Conservation (phyloP, 169 alveolate species). For the Plasmodium cynomolgi region DNA sequence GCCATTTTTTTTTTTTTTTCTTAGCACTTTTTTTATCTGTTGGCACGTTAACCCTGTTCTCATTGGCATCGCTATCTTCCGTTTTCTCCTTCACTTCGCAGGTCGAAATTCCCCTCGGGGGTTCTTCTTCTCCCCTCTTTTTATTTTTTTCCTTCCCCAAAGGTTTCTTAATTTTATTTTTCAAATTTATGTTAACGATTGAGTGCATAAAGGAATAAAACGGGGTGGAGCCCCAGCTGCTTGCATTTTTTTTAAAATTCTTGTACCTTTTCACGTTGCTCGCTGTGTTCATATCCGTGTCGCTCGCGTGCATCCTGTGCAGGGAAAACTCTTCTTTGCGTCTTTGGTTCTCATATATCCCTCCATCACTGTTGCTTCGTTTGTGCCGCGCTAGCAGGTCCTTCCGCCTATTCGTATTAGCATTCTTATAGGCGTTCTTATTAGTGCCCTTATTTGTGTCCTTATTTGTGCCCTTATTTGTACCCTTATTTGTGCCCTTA, state of each 20-base stretch:
- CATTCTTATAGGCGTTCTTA: background rate
- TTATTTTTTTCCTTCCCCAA: slow-evolving; percentile 21
- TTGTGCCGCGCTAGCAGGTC: background rate
- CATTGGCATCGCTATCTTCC: background rate
- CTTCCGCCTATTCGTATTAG: background rate
- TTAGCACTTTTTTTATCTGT: background rate
- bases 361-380: slow-evolving; percentile 68
- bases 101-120: background rate
- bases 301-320: background rate
- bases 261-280: slow-evolving; percentile 5
- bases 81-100: slow-evolving; percentile 12
- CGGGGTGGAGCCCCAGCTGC: slow-evolving; percentile 1
- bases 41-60: background rate
- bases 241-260: background rate
- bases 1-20: background rate
- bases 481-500: background rate
- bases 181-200: slow-evolving; percentile 18
- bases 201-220: slow-evolving; percentile 39
- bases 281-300: slow-evolving; percentile 25
- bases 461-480: background rate
- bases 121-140: slow-evolving; percentile 1
- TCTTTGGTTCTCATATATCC: slow-evolving; percentile 14
- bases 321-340: background rate
- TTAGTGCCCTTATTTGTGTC: background rate
- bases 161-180: slow-evolving; percentile 1